Percentiles rank a stretch among this genome's conserved stretches.
Conservation (phyloP, 257 asterid species). For the Eucommia ulmoides region DNA sequence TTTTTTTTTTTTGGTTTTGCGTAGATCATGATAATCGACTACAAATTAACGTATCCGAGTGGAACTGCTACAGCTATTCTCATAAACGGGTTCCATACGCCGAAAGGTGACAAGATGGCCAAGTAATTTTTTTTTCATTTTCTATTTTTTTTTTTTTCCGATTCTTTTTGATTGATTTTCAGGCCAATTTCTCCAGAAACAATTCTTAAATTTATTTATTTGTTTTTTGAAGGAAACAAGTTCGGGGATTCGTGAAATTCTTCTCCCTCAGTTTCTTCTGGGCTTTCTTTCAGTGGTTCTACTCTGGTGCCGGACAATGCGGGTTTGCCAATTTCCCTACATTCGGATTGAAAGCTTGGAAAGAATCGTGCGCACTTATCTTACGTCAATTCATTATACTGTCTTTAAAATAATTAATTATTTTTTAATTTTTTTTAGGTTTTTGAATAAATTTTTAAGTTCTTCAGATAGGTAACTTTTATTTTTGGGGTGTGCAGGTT, state of each 20-base stretch:
- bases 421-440: no score
- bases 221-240: constrained; percentile 20
- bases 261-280: constrained; percentile 19
- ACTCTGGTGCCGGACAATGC: constrained; percentile 18
- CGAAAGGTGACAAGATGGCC: constrained; percentile 29
- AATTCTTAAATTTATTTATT: no score
- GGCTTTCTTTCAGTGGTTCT: constrained; percentile 28
- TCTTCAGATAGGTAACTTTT: no score
- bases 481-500: constrained; percentile 42
- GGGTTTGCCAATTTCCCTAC: constrained; percentile 22
- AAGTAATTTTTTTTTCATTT: no score
- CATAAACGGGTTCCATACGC: constrained; percentile 43
- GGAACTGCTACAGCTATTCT: constrained; percentile 51
- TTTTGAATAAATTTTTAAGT: no score
- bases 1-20: background rate
- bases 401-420: no score
- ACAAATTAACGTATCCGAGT: constrained; percentile 34
- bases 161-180: no score
- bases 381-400: background rate
- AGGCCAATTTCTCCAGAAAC: no score
- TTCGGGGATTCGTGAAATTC: constrained; percentile 19
- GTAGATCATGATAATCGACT: constrained; percentile 31
- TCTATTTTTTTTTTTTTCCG: no score
- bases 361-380: constrained; percentile 12
- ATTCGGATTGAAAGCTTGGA: constrained; percentile 21